Percentiles rank a stretch among this genome's conserved stretches.
These are phyloP conservation scores for Cercophora scortea DNA, from an alignment of 495 filamentous ascomycete genomes.

Conservation along the genomic window DNA sequence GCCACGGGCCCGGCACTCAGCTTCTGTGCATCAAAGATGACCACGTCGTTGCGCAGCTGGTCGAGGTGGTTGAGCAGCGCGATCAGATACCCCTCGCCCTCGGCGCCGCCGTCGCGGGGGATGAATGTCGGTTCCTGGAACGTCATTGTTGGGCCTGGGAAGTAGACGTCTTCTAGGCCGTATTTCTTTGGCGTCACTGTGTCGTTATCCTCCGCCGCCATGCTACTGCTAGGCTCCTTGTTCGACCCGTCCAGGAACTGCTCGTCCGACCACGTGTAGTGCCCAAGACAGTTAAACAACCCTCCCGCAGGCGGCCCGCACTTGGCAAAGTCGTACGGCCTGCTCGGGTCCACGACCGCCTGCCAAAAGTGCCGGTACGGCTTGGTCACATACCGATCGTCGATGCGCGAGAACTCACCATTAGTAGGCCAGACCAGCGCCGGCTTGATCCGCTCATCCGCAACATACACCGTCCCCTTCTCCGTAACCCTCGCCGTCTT, in stretches of 20 bases:
- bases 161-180: conserved; percentile 33
- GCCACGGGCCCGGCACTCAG: conserved; percentile 37
- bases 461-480: conserved; percentile 11
- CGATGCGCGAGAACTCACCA: conserved; percentile 54
- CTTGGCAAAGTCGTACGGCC: conserved; percentile 41
- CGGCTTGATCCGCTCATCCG: conserved; percentile 27
- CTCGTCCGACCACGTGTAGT: conserved; percentile 32
- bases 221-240: no score
- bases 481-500: conserved; percentile 8
- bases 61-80: conserved; percentile 48
- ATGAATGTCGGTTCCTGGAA: conserved; percentile 55
- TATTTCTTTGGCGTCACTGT: conserved; percentile 5
- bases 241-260: conserved; percentile 7
- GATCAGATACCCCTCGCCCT: conserved; percentile 51
- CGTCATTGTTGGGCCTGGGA: conserved; percentile 39
- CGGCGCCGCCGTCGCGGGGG: conserved; percentile 32
- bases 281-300: conserved; percentile 39
- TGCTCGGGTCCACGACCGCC: conserved; percentile 34
- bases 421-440: conserved; percentile 32
- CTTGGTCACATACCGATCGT: conserved; percentile 46
- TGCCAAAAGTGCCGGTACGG: conserved; percentile 50
- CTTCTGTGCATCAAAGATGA: conserved; percentile 41
- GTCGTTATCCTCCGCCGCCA: no score
- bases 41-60: conserved; percentile 40
- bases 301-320: conserved; percentile 42